Conservation (phyloP, 352 stramenopile species). For the Thraustotheca clavata region DNA sequence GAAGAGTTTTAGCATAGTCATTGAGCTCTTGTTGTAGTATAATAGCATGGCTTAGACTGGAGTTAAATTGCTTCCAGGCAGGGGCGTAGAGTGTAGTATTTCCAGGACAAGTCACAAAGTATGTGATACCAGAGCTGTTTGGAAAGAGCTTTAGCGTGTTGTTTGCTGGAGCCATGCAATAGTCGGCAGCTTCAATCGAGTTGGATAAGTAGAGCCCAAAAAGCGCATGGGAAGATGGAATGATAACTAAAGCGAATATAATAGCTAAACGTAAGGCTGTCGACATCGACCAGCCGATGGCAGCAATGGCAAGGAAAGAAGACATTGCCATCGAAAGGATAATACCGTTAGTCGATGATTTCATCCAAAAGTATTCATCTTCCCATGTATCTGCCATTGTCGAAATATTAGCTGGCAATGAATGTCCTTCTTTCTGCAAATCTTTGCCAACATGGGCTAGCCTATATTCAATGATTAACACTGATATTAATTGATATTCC, state of each 20-base stretch:
- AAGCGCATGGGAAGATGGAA: conserved; percentile 71
- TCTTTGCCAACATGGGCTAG: conserved; percentile 50
- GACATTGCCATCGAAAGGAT: conserved; percentile 62
- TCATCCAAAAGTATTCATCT: conserved; percentile 71
- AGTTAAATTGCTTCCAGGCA: neutral
- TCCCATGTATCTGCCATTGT: conserved; percentile 50
- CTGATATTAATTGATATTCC: conserved; percentile 10
- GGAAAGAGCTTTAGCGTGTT: conserved; percentile 52
- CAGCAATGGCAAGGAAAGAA: conserved; percentile 71
- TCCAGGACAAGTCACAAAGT: conserved; percentile 51
- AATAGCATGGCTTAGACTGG: neutral
- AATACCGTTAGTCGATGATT: conserved; percentile 69
- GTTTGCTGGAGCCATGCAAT: conserved; percentile 60
- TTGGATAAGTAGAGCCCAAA: conserved; percentile 71
- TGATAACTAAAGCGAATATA: conserved; percentile 60
- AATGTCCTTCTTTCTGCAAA: conserved; percentile 38
- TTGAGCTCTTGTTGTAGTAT: conserved; percentile 21
- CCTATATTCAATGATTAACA: conserved; percentile 22
- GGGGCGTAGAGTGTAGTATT: conserved; percentile 31
- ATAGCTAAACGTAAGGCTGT: conserved; percentile 62
- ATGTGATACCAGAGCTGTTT: conserved; percentile 36
- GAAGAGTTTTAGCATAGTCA: conserved; percentile 36
- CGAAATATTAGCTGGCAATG: conserved; percentile 47
- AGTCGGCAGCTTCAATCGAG: conserved; percentile 74
- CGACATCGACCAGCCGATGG: conserved; percentile 75